Base-by-base conservation (phyloP, 257 asterid species). In the Hygrophila difformis region DNA sequence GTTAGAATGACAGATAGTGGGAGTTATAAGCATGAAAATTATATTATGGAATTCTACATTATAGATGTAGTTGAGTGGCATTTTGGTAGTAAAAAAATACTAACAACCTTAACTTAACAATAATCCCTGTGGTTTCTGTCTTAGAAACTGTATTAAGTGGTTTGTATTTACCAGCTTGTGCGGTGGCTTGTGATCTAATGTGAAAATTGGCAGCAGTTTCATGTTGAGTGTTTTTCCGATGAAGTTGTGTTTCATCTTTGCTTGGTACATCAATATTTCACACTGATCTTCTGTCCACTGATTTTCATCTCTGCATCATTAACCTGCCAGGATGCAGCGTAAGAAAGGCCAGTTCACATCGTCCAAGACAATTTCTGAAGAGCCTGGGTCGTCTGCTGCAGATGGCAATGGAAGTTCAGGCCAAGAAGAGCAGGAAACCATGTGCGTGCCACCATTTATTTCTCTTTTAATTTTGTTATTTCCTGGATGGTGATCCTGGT, bases 261-360 rank as follows among this genome's bases (percentile, higher is more conserved):
- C 28, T 33, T 54, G 36, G 20, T n/a, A 11, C 50, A 15, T 41
- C 40, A 19, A 23, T 48, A 24, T 15, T 42, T 28, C 39, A 19
- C 36, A 34, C 7, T n/a, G 37, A 33, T 6, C 10, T 33, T 6
- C 10, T 33, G 12, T 33, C 2, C 12, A 33, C 12, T 33, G 12
- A 33, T 33, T 26, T 8, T 8, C 31, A 26, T 26, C 64, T 37
- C 15, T 55, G 29, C 54, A 16, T 44, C 5, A 60, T 53, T 49
- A 51, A 63, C 53, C 31, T 66, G 35, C 38, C 87, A 92, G 99
- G 73, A 92, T 92, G 99, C 99, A 92, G 75, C 93, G 99, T 14
- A 87, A 92, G 74, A 92, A 83, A 66, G 99, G 99, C 44, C 99
- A 87, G 60, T 92, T 92, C 69, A 81, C 97, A 46, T 92, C 99